phyloP scores from a whole-genome alignment of 306 rosid species.

The Dalbergia cochinchinensis region DNA sequence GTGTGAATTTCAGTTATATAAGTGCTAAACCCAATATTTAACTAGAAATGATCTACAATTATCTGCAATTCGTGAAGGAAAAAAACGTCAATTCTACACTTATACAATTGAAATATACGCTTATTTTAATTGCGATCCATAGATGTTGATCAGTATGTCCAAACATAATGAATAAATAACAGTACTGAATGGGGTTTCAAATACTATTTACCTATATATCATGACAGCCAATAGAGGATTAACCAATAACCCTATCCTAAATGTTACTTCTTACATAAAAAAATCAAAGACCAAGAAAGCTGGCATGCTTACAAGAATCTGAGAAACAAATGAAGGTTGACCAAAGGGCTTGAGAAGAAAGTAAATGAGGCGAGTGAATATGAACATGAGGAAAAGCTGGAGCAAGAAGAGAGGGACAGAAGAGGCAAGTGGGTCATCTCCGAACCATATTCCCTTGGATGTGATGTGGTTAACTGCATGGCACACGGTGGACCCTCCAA shows the following conservation, averaged over 20 bases:
- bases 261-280: not conserved
- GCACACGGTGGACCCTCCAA: constrained; percentile 49
- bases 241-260: not conserved
- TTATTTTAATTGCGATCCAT: too few species aligned
- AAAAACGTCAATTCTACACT: too few species aligned
- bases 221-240: constrained; percentile 4
- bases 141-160: too few species aligned
- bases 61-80: too few species aligned
- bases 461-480: constrained; percentile 36
- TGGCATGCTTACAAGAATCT: constrained; percentile 60
- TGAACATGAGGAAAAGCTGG: constrained; percentile 64
- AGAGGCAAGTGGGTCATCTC: constrained; percentile 60
- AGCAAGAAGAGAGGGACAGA: constrained; percentile 60
- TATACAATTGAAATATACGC: too few species aligned
- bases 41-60: too few species aligned
- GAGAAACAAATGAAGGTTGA: constrained; percentile 64
- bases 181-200: not conserved
- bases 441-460: constrained; percentile 62
- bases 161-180: too few species aligned
- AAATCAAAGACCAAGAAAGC: not conserved
- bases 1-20: too few species aligned
- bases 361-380: constrained; percentile 48
- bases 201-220: not conserved
- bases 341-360: constrained; percentile 68
- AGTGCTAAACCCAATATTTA: too few species aligned